Base-by-base conservation (phyloP, 2,329 filamentous ascomycete genomes). In the Diaporthe ampelina region DNA sequence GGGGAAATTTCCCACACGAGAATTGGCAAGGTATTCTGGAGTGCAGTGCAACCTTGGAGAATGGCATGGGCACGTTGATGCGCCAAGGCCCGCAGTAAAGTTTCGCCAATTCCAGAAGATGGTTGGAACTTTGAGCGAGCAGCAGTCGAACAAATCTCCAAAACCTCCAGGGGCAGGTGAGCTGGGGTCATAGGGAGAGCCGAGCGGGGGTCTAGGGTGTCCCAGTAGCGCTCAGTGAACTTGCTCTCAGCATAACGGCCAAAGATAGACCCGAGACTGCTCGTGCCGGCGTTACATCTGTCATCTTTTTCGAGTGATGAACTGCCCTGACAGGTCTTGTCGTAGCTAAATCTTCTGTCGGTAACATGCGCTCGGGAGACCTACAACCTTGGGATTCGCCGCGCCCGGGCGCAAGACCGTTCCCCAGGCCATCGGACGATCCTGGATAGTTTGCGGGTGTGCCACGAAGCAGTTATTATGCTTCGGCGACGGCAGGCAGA, bases 31-130 rank as follows among this genome's bases (percentile, higher is more conserved):
- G n/a, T 24, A 32, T 9, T 43, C 10, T 63, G 19, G 26, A 43
- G 52, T 72, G 57, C 45, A 43, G 52, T 72, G 57, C 45, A 52
- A 63, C 32, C 21, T 40, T 29, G 57, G 50, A 59, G n/a, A 17
- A 43, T 24, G 26, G 24, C 37, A 52, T 37, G 57, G 54, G 29
- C 45, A 21, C 24, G 32, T 59, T 45, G 56, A 63, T 43, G 69
- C 45, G 69, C 56, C 57, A 50, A 54, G 69, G 69, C 69, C 26
- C 37, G 69, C 50, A 50, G 58, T 63, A 61, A 58, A 72, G 40
- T 72, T 63, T 72, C 57, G n/a, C 45, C 57, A 40, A 32, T 63
- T 63, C 57, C 43, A 58, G 56, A 71, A 59, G 37, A 50, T 61
- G 32, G 32, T 26, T 37, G 56, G 35, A 71, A 61, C 63, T 52